These are phyloP conservation scores for Mycena metata DNA, from an alignment of 768 basidiomycete genomes.

Conservation along the genomic window DNA sequence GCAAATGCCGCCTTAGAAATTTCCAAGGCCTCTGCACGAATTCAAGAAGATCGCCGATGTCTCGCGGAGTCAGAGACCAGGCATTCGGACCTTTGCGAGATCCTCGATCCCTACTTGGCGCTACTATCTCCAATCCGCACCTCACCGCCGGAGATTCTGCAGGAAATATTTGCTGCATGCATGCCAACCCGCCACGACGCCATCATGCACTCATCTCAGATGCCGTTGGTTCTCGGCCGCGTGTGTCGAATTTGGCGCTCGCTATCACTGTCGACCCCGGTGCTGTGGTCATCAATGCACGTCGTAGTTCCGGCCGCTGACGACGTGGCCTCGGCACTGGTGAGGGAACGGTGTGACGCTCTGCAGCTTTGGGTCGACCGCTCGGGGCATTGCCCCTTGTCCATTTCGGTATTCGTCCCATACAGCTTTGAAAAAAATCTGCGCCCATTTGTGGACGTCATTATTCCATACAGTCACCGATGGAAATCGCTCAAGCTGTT, in stretches of 20 bases:
- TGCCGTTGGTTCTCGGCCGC: constrained; percentile 8
- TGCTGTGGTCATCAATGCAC: constrained; percentile 20
- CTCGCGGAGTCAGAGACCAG: background rate
- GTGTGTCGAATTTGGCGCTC: constrained; percentile 17
- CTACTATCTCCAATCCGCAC: constrained; percentile 19
- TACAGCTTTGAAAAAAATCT: no score
- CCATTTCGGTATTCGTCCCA: constrained; percentile 1
- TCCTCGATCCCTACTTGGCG: constrained; percentile 4
- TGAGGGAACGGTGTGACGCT: background rate
- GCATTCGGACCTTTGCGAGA: background rate
- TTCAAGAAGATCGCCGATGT: background rate
- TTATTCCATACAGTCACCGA: background rate
- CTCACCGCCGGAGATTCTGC: constrained; percentile 17
- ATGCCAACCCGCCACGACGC: constrained; percentile 7
- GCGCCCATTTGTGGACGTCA: background rate
- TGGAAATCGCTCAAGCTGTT: constrained; percentile 2
- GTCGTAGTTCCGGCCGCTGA: background rate
- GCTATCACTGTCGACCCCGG: background rate
- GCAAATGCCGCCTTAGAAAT: background rate
- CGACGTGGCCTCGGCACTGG: background rate
- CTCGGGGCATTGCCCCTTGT: constrained; percentile 6
- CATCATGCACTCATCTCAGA: constrained; percentile 7
- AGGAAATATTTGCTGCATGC: constrained; percentile 20
- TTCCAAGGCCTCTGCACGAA: background rate
- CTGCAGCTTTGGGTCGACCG: constrained; percentile 7